A percentile compares a stretch with the other conserved stretches of the same genome.
Evolutionary conservation across 345 rosid species (phyloP).

Genomic region (Viola odorata): DNA sequence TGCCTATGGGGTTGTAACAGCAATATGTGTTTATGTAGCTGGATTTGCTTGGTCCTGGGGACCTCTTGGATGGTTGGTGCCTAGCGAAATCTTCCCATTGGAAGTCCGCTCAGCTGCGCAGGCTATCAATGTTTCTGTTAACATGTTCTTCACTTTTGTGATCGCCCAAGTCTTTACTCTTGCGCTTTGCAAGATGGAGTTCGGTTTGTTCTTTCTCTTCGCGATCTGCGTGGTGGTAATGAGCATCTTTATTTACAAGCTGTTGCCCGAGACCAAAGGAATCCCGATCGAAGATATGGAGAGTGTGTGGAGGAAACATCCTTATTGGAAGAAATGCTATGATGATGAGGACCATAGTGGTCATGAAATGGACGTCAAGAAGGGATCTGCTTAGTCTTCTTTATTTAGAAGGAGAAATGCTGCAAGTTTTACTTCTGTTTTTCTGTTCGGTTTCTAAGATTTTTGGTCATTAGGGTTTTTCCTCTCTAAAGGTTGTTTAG

Average conservation of each 20-base stretch:
- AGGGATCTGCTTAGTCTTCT: background rate
- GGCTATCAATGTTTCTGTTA: slow-evolving; percentile 41
- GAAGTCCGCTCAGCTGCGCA: slow-evolving; percentile 64
- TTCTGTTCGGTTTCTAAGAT: background rate
- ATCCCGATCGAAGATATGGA: slow-evolving; percentile 36
- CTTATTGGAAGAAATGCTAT: slow-evolving; percentile 15
- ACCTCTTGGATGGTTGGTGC: slow-evolving; percentile 62
- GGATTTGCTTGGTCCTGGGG: slow-evolving; percentile 77
- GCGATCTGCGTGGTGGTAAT: slow-evolving; percentile 38
- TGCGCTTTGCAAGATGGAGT: slow-evolving; percentile 50
- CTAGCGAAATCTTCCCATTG: slow-evolving; percentile 58
- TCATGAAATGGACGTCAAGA: background rate
- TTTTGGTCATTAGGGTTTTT: no score
- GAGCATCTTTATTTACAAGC: slow-evolving; percentile 34
- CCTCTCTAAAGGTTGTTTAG: no score
- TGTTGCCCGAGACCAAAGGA: slow-evolving; percentile 41
- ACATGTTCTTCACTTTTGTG: slow-evolving; percentile 54
- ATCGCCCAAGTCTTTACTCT: slow-evolving; percentile 55
- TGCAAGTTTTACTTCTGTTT: background rate
- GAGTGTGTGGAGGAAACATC: slow-evolving; percentile 25
- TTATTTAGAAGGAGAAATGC: background rate
- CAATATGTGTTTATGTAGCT: slow-evolving; percentile 42
- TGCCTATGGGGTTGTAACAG: slow-evolving; percentile 27
- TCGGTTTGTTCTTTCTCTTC: slow-evolving; percentile 47
- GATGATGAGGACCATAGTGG: background rate